Conservation (phyloP, 495 filamentous ascomycete species). For the Penicillium ucsense region DNA sequence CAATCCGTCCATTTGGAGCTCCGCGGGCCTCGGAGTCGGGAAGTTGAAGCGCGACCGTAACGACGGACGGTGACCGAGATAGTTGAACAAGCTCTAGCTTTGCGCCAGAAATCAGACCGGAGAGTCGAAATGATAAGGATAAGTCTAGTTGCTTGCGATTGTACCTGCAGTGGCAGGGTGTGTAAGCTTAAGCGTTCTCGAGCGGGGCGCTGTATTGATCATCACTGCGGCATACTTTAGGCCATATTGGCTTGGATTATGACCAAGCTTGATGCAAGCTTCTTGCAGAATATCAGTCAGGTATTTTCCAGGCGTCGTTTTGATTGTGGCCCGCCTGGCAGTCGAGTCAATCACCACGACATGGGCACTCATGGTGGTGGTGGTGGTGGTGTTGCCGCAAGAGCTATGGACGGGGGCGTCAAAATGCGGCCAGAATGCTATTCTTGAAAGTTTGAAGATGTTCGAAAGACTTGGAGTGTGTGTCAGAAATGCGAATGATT, state of each 20-base stretch:
- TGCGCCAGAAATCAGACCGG: slow-evolving; percentile 74
- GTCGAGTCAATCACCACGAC: slow-evolving; percentile 78
- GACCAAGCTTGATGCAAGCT: slow-evolving; percentile 69
- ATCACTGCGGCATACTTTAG: slow-evolving; percentile 54
- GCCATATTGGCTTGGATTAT: slow-evolving; percentile 62
- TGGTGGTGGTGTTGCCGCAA: background rate
- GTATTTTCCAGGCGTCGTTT: slow-evolving; percentile 69
- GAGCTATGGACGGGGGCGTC: background rate
- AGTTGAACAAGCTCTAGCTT: slow-evolving; percentile 85
- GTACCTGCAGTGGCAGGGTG: slow-evolving; percentile 40
- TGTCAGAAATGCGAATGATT: background rate
- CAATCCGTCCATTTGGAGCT: slow-evolving; percentile 51
- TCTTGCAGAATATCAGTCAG: slow-evolving; percentile 77
- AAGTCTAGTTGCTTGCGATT: slow-evolving; percentile 79
- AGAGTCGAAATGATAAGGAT: slow-evolving; percentile 73
- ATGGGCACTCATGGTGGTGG: slow-evolving; percentile 63
- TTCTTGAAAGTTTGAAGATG: background rate
- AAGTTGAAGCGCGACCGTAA: slow-evolving; percentile 78
- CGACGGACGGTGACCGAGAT: slow-evolving; percentile 70
- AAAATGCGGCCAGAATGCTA: background rate
- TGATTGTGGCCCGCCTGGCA: slow-evolving; percentile 63
- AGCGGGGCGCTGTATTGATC: background rate
- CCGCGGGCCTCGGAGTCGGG: slow-evolving; percentile 53
- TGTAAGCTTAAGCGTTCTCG: background rate
- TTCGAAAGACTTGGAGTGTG: background rate